These are phyloP conservation scores for Pseudoturritis turrita DNA, from an alignment of 345 rosid species.

Conservation along the genomic window DNA sequence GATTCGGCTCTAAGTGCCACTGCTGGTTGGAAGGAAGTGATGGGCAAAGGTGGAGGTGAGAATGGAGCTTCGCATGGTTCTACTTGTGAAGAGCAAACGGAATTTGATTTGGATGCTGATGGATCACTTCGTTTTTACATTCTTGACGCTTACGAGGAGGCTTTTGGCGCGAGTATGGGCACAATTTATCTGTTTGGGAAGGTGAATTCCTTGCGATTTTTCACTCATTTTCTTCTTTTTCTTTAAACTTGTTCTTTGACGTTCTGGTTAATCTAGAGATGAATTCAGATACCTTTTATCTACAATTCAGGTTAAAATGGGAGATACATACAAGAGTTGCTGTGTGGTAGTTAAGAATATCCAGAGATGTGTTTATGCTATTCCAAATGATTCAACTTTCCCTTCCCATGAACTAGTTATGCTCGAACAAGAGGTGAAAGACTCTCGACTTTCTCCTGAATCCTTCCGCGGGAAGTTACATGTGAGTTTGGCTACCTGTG, in stretches of 20 bases:
- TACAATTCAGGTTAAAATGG: constrained; percentile 71
- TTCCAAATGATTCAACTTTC: constrained; percentile 63
- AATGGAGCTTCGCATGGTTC: constrained; percentile 25
- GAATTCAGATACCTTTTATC: neutral
- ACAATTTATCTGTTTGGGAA: constrained; percentile 84
- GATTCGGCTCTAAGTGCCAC: constrained; percentile 71
- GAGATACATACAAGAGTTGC: constrained; percentile 72
- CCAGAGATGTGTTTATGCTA: constrained; percentile 84
- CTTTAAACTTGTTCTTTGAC: neutral
- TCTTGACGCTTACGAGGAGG: constrained; percentile 84
- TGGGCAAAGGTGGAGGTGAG: constrained; percentile 31
- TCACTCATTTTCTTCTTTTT: neutral
- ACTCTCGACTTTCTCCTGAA: constrained; percentile 53
- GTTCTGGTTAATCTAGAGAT: neutral
- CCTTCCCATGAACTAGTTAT: constrained; percentile 51
- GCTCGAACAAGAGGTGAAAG: constrained; percentile 71
- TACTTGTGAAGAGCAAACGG: constrained; percentile 41
- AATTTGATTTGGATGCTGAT: constrained; percentile 66
- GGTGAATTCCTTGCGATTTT: constrained; percentile 37
- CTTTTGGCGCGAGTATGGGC: constrained; percentile 75
- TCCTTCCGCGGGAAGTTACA: constrained; percentile 64
- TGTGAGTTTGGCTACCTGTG: constrained; percentile 40
- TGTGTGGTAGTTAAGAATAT: constrained; percentile 78
- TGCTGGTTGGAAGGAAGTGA: constrained; percentile 79
- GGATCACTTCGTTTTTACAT: constrained; percentile 73